A percentile compares a stretch with the other conserved stretches of the same genome.
Conservation (phyloP, 2,329 filamentous ascomycete species). For the Ophiosphaerella korrae region DNA sequence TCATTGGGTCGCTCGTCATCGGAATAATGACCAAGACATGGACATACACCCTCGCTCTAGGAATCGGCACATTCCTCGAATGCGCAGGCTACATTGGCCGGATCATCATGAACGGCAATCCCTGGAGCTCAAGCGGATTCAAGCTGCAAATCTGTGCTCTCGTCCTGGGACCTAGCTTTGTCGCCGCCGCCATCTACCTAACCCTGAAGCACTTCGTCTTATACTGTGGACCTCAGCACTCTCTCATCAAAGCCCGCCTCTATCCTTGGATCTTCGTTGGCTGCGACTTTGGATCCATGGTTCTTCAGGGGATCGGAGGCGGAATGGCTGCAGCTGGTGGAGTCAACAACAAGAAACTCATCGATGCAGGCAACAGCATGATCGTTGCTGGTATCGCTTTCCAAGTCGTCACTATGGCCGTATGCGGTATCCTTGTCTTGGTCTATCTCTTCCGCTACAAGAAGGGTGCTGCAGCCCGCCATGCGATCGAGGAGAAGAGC, state of each 20-base stretch:
- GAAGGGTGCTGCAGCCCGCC: slow-evolving; percentile 14
- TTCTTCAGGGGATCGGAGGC: slow-evolving; percentile 62
- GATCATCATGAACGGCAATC: slow-evolving; percentile 50
- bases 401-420: slow-evolving; percentile 59
- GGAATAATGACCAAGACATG: slow-evolving; percentile 43
- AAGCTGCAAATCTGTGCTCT: slow-evolving; percentile 53
- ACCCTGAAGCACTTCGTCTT: slow-evolving; percentile 55
- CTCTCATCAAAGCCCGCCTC: slow-evolving; percentile 44
- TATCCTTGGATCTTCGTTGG: slow-evolving; percentile 64
- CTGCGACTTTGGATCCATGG: slow-evolving; percentile 61
- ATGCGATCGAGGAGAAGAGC: slow-evolving; percentile 27
- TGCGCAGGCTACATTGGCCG: slow-evolving; percentile 51
- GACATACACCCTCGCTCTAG: slow-evolving; percentile 50
- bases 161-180: slow-evolving; percentile 51
- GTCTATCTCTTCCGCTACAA: slow-evolving; percentile 40
- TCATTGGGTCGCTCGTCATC: slow-evolving; percentile 20
- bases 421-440: slow-evolving; percentile 49
- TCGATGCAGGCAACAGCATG: slow-evolving; percentile 55
- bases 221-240: slow-evolving; percentile 50
- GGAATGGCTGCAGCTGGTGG: slow-evolving; percentile 56
- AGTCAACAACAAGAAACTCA: slow-evolving; percentile 35
- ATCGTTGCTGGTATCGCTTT: slow-evolving; percentile 62
- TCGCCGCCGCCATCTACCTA: slow-evolving; percentile 55
- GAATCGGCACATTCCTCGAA: slow-evolving; percentile 50
- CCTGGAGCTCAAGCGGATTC: slow-evolving; percentile 49